Evolutionary conservation across 768 basidiomycete genomes (phyloP), one percentile per base, ranked within the genome.

Genomic region (Termitomyces sp.): DNA sequence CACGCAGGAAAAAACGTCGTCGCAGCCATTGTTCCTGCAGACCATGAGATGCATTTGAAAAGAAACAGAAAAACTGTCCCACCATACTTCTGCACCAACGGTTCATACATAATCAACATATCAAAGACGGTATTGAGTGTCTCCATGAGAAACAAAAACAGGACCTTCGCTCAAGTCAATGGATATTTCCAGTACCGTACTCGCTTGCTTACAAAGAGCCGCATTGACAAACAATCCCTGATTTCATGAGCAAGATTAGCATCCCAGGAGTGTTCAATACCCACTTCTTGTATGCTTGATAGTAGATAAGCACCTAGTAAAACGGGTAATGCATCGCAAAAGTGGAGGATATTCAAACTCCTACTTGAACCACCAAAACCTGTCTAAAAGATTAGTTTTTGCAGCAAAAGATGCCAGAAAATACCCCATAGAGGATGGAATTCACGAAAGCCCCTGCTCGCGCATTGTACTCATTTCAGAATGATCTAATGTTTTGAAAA

Each of bases 31-130:
- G 71, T 69, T 38, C 74, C 76, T 77, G 23, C 2, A 23, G n/a
- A n/a, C n/a, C n/a, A 49, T 12, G 14, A n/a, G 23, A 23, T 36
- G 35, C 16, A 32, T 32, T 33, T 35, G 9, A 55, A 51, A 5
- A 20, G 18, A 13, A 28, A 12, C 14, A 56, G 8, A 20, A 47
- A 12, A 49, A 0, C 4, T 14, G 1, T 44, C 70, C 4, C 46
- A 75, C 77, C 77, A 47, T 74, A 81, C 58, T 77, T 66, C 33
- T 69, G 51, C 26, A 82, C 77, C 1, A 82, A 69, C 0, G 79
- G 79, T 58, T 82, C 74, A 51, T 76, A 82, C 66, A 81, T 73
- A 66, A 80, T 74, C 6, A 69, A 72, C 55, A 81, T 77, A 63
- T 78, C 75, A 60, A 73, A 75, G 5, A 64, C 77, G 4, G 79